These are phyloP conservation scores for Entophlyctis luteolus DNA, from an alignment of 192 early-diverging fungal genomes.

Conservation along the genomic window DNA sequence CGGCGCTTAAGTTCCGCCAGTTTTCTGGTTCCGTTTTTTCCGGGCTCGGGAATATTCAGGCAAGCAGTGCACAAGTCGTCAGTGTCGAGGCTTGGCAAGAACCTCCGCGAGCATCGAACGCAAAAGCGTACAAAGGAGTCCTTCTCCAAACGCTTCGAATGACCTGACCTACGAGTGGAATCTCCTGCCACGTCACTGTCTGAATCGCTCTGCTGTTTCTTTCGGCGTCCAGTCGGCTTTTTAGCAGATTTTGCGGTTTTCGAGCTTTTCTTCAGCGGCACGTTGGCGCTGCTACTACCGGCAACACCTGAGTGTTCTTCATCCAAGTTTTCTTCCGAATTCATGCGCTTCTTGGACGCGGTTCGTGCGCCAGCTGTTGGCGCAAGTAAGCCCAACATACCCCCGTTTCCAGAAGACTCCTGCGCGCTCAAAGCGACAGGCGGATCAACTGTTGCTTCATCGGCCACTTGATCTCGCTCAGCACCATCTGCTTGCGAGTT, in stretches of 20 bases:
- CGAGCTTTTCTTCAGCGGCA: background rate
- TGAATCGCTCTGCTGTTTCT: background rate
- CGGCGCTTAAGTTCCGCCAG: background rate
- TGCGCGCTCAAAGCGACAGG: background rate
- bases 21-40: background rate
- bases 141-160: conserved; percentile 4
- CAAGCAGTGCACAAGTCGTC: conserved; percentile 16
- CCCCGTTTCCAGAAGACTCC: background rate
- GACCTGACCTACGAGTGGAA: background rate
- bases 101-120: conserved; percentile 18
- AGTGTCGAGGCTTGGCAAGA: conserved; percentile 9
- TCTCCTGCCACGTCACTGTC: background rate
- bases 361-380: background rate
- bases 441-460: background rate
- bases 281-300: background rate
- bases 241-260: background rate
- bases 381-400: background rate
- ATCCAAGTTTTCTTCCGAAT: background rate
- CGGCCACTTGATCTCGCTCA: background rate
- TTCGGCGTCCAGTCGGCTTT: conserved; percentile 3
- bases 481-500: background rate
- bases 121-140: conserved; percentile 13
- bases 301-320: background rate
- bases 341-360: background rate
- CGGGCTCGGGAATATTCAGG: conserved; percentile 20